Base-by-base conservation (phyloP, 352 stramenopile genomes). In the Phytophthora cajani region DNA sequence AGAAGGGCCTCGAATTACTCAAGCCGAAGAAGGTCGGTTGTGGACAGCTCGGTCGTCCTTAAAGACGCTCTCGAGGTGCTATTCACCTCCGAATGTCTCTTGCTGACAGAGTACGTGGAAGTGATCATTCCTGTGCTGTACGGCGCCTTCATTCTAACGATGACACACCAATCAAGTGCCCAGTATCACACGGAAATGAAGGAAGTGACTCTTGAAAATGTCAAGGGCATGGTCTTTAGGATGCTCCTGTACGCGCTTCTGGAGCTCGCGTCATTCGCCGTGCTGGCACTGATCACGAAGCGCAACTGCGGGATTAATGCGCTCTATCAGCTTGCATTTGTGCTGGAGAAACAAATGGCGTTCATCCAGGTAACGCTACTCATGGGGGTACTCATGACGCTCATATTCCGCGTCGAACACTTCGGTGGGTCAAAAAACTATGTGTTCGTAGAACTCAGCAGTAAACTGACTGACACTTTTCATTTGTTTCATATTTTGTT, bases 21-120 rank as follows among this genome's bases (percentile, higher is more conserved):
- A 14, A 40, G 12, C 8, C 10, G 33, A 16, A 12, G 33, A 40
- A 40, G 33, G 12, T 40, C 33, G 4, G 33, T 40, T 16, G 33
- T 40, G 10, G 33, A 40, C 33, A 40, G 10, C 33, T 40, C 33
- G 1, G 33, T 16, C 12, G 33, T 63, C 7, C 46, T 65, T 4
- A 14, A 58, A 5, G 58, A 44, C 12, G 30, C 46, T 30, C 11
- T 65, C 8, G 21, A 76, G 38, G 47, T 71, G 3, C 11, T 65
- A 12, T 80, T 69, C 49, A 61, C 64, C 3, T 68, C 42, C 19
- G 73, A 80, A 40, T 77, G 69, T 53, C 42, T 73, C 25, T 44
- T 69, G 3, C 59, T 80, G 1, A 49, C 72, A 17, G 69, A 80
- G 55, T 80, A 77, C 60, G 38, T 67, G 38, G 69, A 80, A 36